These are phyloP conservation scores for Ogataea nakhonphanomensis DNA, from an alignment of 805 yeast species.

Conservation along the genomic window DNA sequence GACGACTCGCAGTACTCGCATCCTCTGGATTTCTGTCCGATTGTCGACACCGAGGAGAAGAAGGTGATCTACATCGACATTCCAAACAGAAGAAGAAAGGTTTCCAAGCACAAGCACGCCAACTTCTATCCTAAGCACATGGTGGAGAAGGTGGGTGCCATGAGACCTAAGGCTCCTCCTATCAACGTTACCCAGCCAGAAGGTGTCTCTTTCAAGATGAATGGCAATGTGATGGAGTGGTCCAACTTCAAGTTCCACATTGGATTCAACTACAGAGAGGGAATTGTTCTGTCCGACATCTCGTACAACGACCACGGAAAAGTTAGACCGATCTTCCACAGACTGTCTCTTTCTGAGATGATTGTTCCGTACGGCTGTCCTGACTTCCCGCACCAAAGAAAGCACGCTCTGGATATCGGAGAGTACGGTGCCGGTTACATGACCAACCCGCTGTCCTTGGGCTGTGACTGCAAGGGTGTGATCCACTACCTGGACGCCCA, in stretches of 20 bases:
- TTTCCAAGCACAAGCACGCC: slow-evolving; percentile 64
- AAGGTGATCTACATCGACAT: slow-evolving; percentile 73
- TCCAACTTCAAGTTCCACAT: slow-evolving; percentile 73
- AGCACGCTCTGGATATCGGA: slow-evolving; percentile 83
- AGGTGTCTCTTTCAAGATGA: slow-evolving; percentile 74
- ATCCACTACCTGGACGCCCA: slow-evolving; percentile 82
- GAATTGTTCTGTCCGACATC: slow-evolving; percentile 73
- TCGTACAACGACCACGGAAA: slow-evolving; percentile 73
- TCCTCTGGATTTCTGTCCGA: slow-evolving; percentile 81
- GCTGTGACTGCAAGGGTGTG: slow-evolving; percentile 85
- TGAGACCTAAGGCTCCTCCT: slow-evolving; percentile 62
- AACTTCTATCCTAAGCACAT: slow-evolving; percentile 67
- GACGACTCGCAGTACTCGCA: slow-evolving; percentile 68
- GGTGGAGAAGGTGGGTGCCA: slow-evolving; percentile 58
- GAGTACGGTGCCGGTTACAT: slow-evolving; percentile 86
- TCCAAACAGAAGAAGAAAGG: slow-evolving; percentile 70
- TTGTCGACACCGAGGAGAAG: slow-evolving; percentile 66
- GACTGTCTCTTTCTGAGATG: slow-evolving; percentile 77
- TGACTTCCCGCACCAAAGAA: slow-evolving; percentile 76
- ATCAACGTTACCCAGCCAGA: slow-evolving; percentile 74
- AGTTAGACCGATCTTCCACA: slow-evolving; percentile 70
- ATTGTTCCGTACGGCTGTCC: slow-evolving; percentile 83
- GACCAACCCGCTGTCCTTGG: slow-evolving; percentile 74
- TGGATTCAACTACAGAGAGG: slow-evolving; percentile 85
- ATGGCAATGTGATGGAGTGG: slow-evolving; percentile 71